These are phyloP conservation scores for Anethum foeniculum DNA, from an alignment of 140 eudicot genomes.

Conservation along the genomic window DNA sequence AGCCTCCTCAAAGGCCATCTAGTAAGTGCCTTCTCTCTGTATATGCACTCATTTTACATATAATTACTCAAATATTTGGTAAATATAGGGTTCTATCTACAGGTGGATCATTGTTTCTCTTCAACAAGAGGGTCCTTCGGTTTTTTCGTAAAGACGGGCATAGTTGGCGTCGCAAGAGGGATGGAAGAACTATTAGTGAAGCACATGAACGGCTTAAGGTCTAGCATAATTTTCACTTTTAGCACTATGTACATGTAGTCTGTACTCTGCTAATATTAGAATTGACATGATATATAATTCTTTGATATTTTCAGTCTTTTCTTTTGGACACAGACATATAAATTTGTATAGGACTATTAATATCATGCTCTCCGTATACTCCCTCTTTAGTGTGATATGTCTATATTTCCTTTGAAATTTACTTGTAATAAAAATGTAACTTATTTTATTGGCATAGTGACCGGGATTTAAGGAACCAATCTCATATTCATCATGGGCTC, in stretches of 20 bases:
- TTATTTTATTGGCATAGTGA: background rate
- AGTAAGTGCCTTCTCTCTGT: slow-evolving; percentile 32
- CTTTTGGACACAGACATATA: background rate
- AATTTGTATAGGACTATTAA: background rate
- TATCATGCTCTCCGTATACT: slow-evolving; percentile 2
- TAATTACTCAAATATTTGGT: slow-evolving; percentile 2
- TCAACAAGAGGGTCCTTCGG: slow-evolving; percentile 78
- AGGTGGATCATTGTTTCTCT: slow-evolving; percentile 91
- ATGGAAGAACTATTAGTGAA: slow-evolving; percentile 86
- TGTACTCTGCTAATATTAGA: background rate
- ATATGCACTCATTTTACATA: slow-evolving; percentile 10
- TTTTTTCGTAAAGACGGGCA: slow-evolving; percentile 91
- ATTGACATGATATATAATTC: background rate
- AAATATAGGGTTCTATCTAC: slow-evolving; percentile 13
- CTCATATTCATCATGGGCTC: background rate
- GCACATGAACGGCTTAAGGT: slow-evolving; percentile 97
- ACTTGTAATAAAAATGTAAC: background rate
- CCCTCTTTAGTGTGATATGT: background rate
- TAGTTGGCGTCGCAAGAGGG: slow-evolving; percentile 86
- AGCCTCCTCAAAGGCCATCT: slow-evolving; percentile 70
- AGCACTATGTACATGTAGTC: background rate
- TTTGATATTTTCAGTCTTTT: background rate
- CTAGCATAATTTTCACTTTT: slow-evolving; percentile 4
- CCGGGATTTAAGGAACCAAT: background rate
- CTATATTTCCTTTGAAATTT: background rate